Conservation (phyloP, 495 filamentous ascomycete genomes). For the Endocarpon pusillum region DNA sequence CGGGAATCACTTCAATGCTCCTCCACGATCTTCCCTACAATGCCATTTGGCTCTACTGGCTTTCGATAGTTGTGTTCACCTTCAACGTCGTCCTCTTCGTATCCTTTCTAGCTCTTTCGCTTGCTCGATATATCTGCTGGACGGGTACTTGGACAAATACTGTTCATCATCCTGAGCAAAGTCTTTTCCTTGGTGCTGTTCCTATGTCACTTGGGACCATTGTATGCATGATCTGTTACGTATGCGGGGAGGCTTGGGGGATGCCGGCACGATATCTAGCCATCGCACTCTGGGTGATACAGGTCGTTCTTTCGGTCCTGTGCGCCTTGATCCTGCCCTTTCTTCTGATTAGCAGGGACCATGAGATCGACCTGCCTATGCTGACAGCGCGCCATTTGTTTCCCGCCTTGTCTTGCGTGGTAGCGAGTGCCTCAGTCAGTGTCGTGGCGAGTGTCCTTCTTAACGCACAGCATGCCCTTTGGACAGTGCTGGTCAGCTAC, state of each 20-base stretch:
- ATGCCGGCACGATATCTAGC: conserved; percentile 19
- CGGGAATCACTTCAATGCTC: conserved; percentile 44
- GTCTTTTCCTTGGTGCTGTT: conserved; percentile 42
- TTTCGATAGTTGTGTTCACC: conserved; percentile 36
- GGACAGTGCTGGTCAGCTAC: conserved; percentile 38
- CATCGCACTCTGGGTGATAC: conserved; percentile 43
- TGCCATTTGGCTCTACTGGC: conserved; percentile 34
- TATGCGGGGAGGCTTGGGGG: conserved; percentile 39
- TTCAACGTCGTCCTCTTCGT: conserved; percentile 37
- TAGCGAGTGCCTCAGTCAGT: conserved; percentile 39
- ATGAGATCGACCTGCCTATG: conserved; percentile 19
- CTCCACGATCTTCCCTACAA: conserved; percentile 40
- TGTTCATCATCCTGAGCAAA: conserved; percentile 40
- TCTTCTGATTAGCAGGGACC: conserved; percentile 29
- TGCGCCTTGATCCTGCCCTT: conserved; percentile 36
- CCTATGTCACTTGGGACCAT: conserved; percentile 50
- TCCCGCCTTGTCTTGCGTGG: conserved; percentile 39
- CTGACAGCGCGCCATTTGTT: conserved; percentile 47
- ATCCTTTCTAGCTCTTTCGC: conserved; percentile 19
- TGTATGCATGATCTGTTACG: conserved; percentile 36
- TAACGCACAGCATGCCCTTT: conserved; percentile 33
- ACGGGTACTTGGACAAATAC: conserved; percentile 37
- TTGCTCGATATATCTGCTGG: conserved; percentile 39
- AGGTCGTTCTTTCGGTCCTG: conserved; percentile 31
- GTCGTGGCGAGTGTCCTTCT: conserved; percentile 36